These are phyloP conservation scores for Fusarium siculi DNA, from an alignment of 2,329 filamentous ascomycete genomes.

Conservation along the genomic window DNA sequence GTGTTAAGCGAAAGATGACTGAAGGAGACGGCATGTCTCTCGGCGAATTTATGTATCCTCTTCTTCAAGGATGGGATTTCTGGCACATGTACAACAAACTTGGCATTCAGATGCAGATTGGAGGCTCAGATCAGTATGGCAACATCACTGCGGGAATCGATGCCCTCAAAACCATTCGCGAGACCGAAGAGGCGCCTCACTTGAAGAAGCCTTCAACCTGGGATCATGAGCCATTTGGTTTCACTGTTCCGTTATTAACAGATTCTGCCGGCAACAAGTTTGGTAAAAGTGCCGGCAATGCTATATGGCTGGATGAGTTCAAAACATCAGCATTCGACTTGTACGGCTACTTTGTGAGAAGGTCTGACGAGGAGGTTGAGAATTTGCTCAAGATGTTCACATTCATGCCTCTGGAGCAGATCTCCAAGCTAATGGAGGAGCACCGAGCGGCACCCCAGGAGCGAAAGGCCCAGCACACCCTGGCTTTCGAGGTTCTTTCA, in stretches of 20 bases:
- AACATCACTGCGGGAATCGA: slow-evolving; percentile 95
- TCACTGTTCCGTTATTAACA: slow-evolving; percentile 91
- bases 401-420: slow-evolving; percentile 79
- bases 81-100: slow-evolving; percentile 81
- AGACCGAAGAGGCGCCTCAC: slow-evolving; percentile 60
- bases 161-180: slow-evolving; percentile 79
- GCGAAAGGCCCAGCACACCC: slow-evolving; percentile 81
- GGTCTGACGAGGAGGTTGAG: slow-evolving; percentile 83
- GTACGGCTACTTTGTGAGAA: slow-evolving; percentile 89
- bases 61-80: slow-evolving; percentile 97
- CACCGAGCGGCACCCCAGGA: slow-evolving; percentile 76
- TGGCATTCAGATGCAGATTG: slow-evolving; percentile 85
- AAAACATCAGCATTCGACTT: slow-evolving; percentile 87
- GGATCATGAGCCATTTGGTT: slow-evolving; percentile 75
- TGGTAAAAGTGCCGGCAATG: slow-evolving; percentile 94
- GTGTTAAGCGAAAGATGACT: slow-evolving; percentile 83
- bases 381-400: slow-evolving; percentile 89
- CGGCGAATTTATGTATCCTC: slow-evolving; percentile 90
- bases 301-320: slow-evolving; percentile 87
- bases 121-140: slow-evolving; percentile 94
- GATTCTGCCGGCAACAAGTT: slow-evolving; percentile 89
- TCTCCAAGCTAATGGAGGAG: slow-evolving; percentile 72
- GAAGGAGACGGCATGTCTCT: slow-evolving; percentile 93
- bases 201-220: slow-evolving; percentile 54
- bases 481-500: slow-evolving; percentile 84